These are phyloP conservation scores for Tricholoma bakamatsutake DNA, from an alignment of 768 basidiomycete species.

Conservation along the genomic window DNA sequence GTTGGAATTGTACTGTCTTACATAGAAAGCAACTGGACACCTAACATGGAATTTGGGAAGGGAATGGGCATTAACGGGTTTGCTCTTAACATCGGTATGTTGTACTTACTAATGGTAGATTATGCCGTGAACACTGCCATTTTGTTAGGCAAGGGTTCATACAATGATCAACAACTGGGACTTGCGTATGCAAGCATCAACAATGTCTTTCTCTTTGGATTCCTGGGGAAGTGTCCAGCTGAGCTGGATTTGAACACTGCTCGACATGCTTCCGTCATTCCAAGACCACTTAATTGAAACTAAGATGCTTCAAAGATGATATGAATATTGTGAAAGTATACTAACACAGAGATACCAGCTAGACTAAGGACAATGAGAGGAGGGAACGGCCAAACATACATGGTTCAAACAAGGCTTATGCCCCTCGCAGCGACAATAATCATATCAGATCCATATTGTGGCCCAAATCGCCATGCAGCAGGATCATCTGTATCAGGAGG, in stretches of 20 bases:
- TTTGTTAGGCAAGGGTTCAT: too few species aligned
- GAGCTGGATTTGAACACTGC: neutral
- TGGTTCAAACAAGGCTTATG: neutral
- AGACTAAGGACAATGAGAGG: neutral
- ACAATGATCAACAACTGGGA: too few species aligned
- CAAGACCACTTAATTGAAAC: neutral
- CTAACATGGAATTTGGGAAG: too few species aligned
- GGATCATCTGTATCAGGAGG: constrained; percentile 4
- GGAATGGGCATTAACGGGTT: too few species aligned
- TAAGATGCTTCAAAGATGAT: neutral
- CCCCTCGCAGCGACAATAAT: neutral
- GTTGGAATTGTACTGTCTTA: too few species aligned
- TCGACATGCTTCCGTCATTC: neutral
- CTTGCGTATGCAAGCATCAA: too few species aligned
- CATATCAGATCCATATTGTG: constrained; percentile 1
- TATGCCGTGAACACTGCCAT: too few species aligned
- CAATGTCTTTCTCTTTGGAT: too few species aligned
- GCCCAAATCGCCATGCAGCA: constrained; percentile 2
- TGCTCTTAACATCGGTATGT: too few species aligned
- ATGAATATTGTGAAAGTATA: neutral
- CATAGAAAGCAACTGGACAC: too few species aligned
- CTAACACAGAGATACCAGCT: neutral
- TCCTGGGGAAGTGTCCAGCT: neutral
- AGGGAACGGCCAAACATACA: neutral
- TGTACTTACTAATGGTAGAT: too few species aligned